Conservation (phyloP, 139 green algal species). For the Coelastrella sp. region DNA sequence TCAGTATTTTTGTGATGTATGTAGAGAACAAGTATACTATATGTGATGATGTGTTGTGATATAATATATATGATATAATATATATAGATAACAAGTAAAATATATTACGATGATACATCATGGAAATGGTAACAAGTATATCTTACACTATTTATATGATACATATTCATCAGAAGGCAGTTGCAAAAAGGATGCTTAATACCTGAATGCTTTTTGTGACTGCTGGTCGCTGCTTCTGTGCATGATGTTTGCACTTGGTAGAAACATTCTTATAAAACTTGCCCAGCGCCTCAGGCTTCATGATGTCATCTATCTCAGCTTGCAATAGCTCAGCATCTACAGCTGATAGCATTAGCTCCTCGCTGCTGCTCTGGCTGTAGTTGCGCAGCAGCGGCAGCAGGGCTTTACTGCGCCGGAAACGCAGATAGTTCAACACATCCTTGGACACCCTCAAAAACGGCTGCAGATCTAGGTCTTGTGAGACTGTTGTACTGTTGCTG, state of each 20-base stretch:
- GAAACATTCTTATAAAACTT: not conserved
- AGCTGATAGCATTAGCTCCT: not conserved
- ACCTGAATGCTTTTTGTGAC: not conserved
- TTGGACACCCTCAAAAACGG: not conserved
- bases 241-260: not conserved
- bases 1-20: too few relatives aligned
- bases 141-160: too few relatives aligned
- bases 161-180: too few relatives aligned
- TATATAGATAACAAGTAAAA: too few relatives aligned
- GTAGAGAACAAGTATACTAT: too few relatives aligned
- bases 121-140: too few relatives aligned
- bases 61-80: too few relatives aligned
- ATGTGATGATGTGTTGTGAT: too few relatives aligned
- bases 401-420: not conserved
- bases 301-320: not conserved
- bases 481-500: not conserved
- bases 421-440: not conserved
- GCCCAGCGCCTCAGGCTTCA: not conserved
- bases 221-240: not conserved
- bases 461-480: not conserved
- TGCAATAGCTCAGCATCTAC: not conserved
- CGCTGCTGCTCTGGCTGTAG: not conserved
- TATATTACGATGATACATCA: too few relatives aligned
- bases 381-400: not conserved
- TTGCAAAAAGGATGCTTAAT: too few relatives aligned